Evolutionary conservation across 495 filamentous ascomycete species (phyloP), one percentile per base, ranked within the genome.

Genomic region (Penicillium samsonianum): DNA sequence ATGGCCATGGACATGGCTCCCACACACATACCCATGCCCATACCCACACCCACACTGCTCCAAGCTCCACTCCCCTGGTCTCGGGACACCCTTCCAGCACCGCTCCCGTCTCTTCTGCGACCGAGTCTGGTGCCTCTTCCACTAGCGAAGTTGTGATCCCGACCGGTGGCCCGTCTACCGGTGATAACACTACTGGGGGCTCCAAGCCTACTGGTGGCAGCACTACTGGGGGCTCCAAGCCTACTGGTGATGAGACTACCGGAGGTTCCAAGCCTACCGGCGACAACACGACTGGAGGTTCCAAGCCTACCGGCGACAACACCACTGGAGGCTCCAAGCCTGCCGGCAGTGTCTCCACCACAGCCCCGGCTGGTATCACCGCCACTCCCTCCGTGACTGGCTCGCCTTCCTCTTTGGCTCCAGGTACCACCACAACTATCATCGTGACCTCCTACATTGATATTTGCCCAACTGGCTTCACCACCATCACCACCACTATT

Each of bases 381-480:
- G 78, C 79, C 12, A 71, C 78, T 31, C 73, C 82, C 41, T 55
- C 53, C 5, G 55, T 68, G 30, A 85, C 56, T 62, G 71, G 67
- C 68, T 73, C 55, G 75, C 75, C 59, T 65, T 73, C 59, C 2
- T 61, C 67, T 20, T 60, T 63, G 10, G 54, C 57, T 30, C 55
- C 67, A 0, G 60, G 57, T 22, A 71, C 65, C 9, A 62, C 64
- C 46, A 77, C 74, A 3, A 76, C 75, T 12, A 58, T 77, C 35
- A 73, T 78, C 33, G 67, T 72, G 19, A 78, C 76, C 25, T 74
- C 74, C 6, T 78, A 77, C 58, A 68, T 68, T 19, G 68, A 70
- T 50, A 73, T 78, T 52, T 78, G 76, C 54, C 71, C 76, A 9
- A 77, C 74, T 45, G 76, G 76, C 5, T 76, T 78, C 58, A 77